Evolutionary conservation across 1,139 yeast genomes (phyloP), one percentile per base, ranked within the genome.

Genomic region (Saccharomycopsis crataegensis): DNA sequence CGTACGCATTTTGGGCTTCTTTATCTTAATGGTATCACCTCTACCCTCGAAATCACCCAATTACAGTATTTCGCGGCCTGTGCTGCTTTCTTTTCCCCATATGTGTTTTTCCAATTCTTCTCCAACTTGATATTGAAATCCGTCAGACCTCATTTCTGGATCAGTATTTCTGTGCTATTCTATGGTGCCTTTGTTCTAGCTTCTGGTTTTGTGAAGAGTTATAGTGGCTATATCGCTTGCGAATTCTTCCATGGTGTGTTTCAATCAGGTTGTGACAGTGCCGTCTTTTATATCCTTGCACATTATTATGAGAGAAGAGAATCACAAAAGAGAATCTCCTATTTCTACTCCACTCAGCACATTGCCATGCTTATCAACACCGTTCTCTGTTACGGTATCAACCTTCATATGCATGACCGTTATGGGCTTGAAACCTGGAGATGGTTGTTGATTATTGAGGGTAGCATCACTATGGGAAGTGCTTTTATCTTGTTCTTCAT

Each of bases 391-490:
- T 43, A 43, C 22, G 45, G 45, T 43, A n/a, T 43, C 8, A 43
- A n/a, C 17, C 22, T 43, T 12, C 16, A 16, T 28, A n/a, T 16
- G 22, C 14, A 43, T 12, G 1, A 12, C 17, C 64, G 59, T n/a
- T 69, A 67, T 43, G 80, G 80, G 5, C 60, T 74, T 36, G 65
- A 63, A 28, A 72, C 85, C 8, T 85, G 91, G 93, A 75, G 81
- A 66, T 84, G 88, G 86, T 73, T 86, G 57, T 85, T 81, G 65
- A 76, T 85, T 58, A 76, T 86, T 59, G 91, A 85, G 64, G 93
- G 93, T 53, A 70, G 80, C 5, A 69, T 82, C n/a, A 70, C 75
- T 9, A 51, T 56, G 43, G 44, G 46, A 28, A 32, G 45, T 40
- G 51, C 58, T n/a, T 57, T 79, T 32, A 55, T 79, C 9, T 72